Evolutionary conservation across 345 rosid genomes (phyloP).

Genomic region (Salix koriyanagi): DNA sequence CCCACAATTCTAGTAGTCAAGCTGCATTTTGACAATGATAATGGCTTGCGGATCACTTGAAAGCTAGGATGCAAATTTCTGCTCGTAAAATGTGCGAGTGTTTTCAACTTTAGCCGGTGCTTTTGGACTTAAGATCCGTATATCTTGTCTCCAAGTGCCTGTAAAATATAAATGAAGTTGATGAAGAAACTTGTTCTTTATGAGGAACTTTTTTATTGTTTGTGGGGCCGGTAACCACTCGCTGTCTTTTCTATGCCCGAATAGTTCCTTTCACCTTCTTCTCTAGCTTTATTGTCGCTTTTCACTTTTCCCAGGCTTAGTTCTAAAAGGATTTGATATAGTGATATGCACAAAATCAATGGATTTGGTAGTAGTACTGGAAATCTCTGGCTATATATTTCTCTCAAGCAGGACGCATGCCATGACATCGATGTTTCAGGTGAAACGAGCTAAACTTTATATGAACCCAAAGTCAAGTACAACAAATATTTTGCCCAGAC

Average conservation of each 20-base stretch:
- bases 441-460: background rate
- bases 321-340: conserved; percentile 1
- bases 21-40: background rate
- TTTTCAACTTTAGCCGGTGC: background rate
- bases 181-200: background rate
- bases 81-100: background rate
- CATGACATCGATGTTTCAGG: background rate
- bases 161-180: background rate
- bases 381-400: background rate
- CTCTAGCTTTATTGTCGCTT: background rate
- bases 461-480: background rate
- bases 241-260: background rate
- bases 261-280: background rate
- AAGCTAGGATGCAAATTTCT: background rate
- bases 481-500: background rate
- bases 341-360: background rate
- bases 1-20: background rate
- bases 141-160: background rate
- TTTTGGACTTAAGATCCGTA: background rate
- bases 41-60: background rate
- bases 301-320: background rate
- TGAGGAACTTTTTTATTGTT: no score
- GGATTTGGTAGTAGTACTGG: background rate
- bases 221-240: no score
- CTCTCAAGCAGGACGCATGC: background rate